phyloP scores from a whole-genome alignment of 108 stramenopile species.

The Stephanodiscus minutulus region DNA sequence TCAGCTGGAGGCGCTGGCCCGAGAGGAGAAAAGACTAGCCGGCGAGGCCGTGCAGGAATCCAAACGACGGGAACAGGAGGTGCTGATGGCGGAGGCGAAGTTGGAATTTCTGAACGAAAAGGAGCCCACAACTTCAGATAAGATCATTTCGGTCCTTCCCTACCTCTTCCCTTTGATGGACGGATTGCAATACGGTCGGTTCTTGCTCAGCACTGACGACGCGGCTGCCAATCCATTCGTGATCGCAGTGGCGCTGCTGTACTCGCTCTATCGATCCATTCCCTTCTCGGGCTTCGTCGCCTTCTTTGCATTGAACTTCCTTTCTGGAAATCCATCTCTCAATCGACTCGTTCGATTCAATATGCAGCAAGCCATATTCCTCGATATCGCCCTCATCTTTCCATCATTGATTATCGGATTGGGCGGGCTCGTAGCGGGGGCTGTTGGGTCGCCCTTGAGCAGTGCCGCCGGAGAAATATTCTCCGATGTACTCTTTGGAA shows the following conservation, averaged over 20 bases:
- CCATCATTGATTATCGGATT: slow-evolving; percentile 70
- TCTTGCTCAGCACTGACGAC: slow-evolving; percentile 65
- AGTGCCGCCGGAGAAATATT: slow-evolving; percentile 48
- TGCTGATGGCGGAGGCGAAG: slow-evolving; percentile 54
- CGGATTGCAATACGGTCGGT: slow-evolving; percentile 82
- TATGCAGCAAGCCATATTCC: slow-evolving; percentile 90
- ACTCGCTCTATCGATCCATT: slow-evolving; percentile 64
- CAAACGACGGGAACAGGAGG: slow-evolving; percentile 56
- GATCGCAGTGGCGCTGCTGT: slow-evolving; percentile 60
- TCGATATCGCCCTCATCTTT: slow-evolving; percentile 91
- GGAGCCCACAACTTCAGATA: slow-evolving; percentile 66
- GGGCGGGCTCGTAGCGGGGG: slow-evolving; percentile 35
- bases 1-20: slow-evolving; percentile 63
- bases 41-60: slow-evolving; percentile 59
- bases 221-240: slow-evolving; percentile 69
- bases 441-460: slow-evolving; percentile 46
- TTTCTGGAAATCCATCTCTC: slow-evolving; percentile 73
- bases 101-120: slow-evolving; percentile 77
- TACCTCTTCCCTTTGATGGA: slow-evolving; percentile 88
- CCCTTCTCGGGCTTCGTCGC: slow-evolving; percentile 83
- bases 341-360: slow-evolving; percentile 84
- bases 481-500: slow-evolving; percentile 73
- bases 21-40: slow-evolving; percentile 77
- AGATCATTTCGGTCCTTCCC: slow-evolving; percentile 69
- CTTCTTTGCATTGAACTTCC: slow-evolving; percentile 74